Evolutionary conservation across 805 yeast genomes (phyloP), one percentile per base, ranked within the genome.

Genomic region (Saccharomycopsis sp.): DNA sequence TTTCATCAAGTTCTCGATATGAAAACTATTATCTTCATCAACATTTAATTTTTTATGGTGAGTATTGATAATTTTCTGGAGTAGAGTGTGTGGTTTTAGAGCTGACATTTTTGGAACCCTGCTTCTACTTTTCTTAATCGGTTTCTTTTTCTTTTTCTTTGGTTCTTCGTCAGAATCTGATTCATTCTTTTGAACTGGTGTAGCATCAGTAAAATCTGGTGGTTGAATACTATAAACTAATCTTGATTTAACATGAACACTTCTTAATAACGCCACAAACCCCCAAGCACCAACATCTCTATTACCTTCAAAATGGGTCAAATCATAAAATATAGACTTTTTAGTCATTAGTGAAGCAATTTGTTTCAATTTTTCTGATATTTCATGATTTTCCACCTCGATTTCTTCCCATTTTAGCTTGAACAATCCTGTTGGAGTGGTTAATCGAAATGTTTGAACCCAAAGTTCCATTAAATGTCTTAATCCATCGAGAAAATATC

Each of bases 201-300:
- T 23, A 8, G 39, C 23, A 18, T 34, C 29, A 49, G 55, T 61
- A 49, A 77, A 83, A 55, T 92, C 96, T 0, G 96, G 88, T 0
- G 96, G 92, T 54, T 92, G 98, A 25, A 88, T 53, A 0, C 96
- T 88, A 51, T 79, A 78, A 0, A 87, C 76, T 21, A 92, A 59
- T 34, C 98, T 64, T 1, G 89, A 77, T 31, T 76, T 69, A 10
- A 92, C 61, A 1, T 80, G 82, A 10, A 82, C 58, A 1, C 92
- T 67, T 47, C 97, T 61, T 33, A 86, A 56, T 1, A 89, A 51
- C 0, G 83, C 74, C 13, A 86, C 85, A 61, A 85, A 88, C 0
- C 95, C 96, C 52, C 85, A 95, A 0, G 92, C 87, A 0, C 81
- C 80, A 5, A 84, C 42, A 54, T 89, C 96, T 26, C 82, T 58